These are phyloP conservation scores for Leccinum imitatum DNA, from an alignment of 768 basidiomycete genomes.

Conservation along the genomic window DNA sequence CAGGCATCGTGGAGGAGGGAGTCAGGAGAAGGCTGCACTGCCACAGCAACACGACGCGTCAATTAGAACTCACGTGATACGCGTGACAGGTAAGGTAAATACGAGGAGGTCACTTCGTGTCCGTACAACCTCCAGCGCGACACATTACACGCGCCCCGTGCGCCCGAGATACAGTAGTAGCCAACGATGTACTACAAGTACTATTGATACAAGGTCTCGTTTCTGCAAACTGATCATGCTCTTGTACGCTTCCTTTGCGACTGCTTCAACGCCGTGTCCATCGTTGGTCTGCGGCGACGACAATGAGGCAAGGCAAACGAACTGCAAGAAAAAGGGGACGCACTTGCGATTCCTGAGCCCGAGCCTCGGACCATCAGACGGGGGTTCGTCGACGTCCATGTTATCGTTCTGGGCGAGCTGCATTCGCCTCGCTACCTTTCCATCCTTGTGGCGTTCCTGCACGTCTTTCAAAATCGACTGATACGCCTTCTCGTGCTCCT, in stretches of 20 bases:
- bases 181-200: too few relatives aligned
- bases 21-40: conserved; percentile 9
- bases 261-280: conserved; percentile 45
- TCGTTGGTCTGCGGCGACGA: conserved; percentile 26
- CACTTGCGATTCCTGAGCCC: conserved; percentile 62
- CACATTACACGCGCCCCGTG: too few relatives aligned
- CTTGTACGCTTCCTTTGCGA: conserved; percentile 59
- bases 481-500: conserved; percentile 55
- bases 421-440: conserved; percentile 37
- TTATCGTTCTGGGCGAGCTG: conserved; percentile 30
- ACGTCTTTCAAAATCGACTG: conserved; percentile 59
- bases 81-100: conserved; percentile 15
- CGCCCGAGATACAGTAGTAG: too few relatives aligned
- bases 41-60: conserved; percentile 26
- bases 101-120: too few relatives aligned
- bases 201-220: conserved; percentile 9
- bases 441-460: conserved; percentile 62
- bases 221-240: conserved; percentile 32
- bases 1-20: conserved; percentile 52
- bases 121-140: too few relatives aligned
- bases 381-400: conserved; percentile 70
- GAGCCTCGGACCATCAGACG: conserved; percentile 36
- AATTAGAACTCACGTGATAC: conserved; percentile 35
- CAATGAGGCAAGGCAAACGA: neutral
- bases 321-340: conserved; percentile 24